Evolutionary conservation across 2,329 filamentous ascomycete genomes (phyloP).

Genomic region (Fusarium veterinarium): DNA sequence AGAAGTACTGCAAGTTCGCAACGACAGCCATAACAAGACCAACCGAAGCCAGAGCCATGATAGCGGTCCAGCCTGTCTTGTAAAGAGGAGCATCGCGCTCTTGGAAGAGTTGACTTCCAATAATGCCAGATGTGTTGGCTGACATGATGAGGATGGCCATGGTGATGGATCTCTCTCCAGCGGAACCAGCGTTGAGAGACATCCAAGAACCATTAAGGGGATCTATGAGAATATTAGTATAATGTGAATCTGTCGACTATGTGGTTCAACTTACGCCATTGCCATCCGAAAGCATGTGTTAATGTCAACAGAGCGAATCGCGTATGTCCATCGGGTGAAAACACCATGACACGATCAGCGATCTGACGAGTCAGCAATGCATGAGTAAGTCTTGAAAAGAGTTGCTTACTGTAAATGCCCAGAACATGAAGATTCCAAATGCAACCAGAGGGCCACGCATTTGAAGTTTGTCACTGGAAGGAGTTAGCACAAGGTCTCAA

Average conservation of each 20-base stretch:
- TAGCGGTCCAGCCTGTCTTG: slow-evolving; percentile 44
- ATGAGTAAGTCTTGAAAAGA: not conserved
- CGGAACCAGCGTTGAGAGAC: slow-evolving; percentile 44
- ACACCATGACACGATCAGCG: slow-evolving; percentile 31
- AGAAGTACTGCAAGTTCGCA: slow-evolving; percentile 49
- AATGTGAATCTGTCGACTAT: fast-evolving
- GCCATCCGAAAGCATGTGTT: slow-evolving; percentile 28
- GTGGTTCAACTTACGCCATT: slow-evolving; percentile 30
- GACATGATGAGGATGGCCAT: slow-evolving; percentile 51
- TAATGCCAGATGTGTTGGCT: slow-evolving; percentile 47
- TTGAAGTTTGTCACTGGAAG: slow-evolving; percentile 31
- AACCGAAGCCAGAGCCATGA: slow-evolving; percentile 41
- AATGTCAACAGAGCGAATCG: slow-evolving; percentile 30
- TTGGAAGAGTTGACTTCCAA: slow-evolving; percentile 48
- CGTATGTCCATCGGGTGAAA: slow-evolving; percentile 27
- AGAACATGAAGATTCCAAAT: slow-evolving; percentile 31
- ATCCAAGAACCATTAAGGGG: slow-evolving; percentile 48
- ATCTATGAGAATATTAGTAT: slow-evolving; percentile 12
- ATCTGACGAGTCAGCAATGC: slow-evolving; percentile 15
- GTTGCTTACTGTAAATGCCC: slow-evolving; percentile 25
- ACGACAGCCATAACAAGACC: slow-evolving; percentile 34
- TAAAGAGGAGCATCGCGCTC: slow-evolving; percentile 47
- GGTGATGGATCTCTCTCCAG: slow-evolving; percentile 47
- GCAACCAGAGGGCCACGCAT: slow-evolving; percentile 35
- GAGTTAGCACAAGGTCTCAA: not conserved